phyloP scores from a whole-genome alignment of 768 basidiomycete species.

The Boletus rufocinnamomeus region DNA sequence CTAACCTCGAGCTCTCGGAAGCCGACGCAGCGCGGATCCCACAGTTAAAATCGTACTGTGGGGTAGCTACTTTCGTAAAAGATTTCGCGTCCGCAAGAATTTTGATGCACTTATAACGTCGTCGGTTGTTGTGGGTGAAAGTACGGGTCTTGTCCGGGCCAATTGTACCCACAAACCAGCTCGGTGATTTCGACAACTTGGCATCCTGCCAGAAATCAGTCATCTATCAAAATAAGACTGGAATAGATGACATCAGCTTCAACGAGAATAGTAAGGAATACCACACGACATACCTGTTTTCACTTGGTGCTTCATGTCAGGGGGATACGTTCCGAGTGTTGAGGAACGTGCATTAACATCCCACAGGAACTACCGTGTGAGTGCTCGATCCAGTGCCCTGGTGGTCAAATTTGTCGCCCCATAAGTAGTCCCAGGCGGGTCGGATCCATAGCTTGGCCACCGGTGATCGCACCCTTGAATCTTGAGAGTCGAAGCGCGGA shows the following conservation, averaged over 20 bases:
- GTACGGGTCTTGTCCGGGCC: neutral
- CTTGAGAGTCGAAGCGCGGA: neutral
- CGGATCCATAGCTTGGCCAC: neutral
- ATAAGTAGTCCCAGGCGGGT: neutral
- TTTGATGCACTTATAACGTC: neutral
- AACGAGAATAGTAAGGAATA: neutral
- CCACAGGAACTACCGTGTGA: constrained; percentile 7
- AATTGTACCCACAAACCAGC: neutral
- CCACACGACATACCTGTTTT: neutral
- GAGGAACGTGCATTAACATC: neutral
- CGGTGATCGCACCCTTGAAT: neutral
- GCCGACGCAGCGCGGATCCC: neutral
- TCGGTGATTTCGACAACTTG: neutral
- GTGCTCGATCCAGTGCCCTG: neutral
- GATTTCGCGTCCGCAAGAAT: neutral
- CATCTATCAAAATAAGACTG: neutral
- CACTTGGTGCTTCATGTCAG: neutral
- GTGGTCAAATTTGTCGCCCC: neutral
- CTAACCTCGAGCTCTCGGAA: neutral
- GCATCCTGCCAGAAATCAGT: neutral
- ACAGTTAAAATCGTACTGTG: constrained; percentile 3
- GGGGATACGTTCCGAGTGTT: neutral
- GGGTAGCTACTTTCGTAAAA: neutral
- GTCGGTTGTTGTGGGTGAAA: neutral
- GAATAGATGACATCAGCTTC: neutral